phyloP scores from a whole-genome alignment of 1,139 yeast genomes.

The Diutina catenulata region DNA sequence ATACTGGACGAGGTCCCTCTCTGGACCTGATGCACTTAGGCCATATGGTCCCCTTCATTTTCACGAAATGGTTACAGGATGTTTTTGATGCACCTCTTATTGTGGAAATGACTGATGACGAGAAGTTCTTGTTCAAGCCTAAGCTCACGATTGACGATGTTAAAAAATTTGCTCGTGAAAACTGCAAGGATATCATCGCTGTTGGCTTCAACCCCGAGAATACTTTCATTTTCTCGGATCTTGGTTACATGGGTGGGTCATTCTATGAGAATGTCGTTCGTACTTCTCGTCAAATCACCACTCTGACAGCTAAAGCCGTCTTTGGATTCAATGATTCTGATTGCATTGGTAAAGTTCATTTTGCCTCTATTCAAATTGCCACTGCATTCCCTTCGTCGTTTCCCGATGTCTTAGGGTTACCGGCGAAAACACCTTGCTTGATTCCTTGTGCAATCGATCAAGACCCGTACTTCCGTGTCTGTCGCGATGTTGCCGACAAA shows the following conservation, averaged over 20 bases:
- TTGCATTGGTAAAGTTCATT: slow-evolving; percentile 88
- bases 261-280: slow-evolving; percentile 91
- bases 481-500: slow-evolving; percentile 95
- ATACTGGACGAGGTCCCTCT: slow-evolving; percentile 98
- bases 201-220: slow-evolving; percentile 92
- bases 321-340: slow-evolving; percentile 95
- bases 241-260: slow-evolving; percentile 85
- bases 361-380: slow-evolving; percentile 92
- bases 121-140: slow-evolving; percentile 89
- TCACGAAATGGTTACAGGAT: slow-evolving; percentile 97
- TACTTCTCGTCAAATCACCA: slow-evolving; percentile 91
- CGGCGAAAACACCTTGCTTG: slow-evolving; percentile 82
- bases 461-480: slow-evolving; percentile 96
- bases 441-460: slow-evolving; percentile 99
- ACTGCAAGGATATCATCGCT: slow-evolving; percentile 88
- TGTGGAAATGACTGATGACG: slow-evolving; percentile 94
- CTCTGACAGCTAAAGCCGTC: slow-evolving; percentile 93
- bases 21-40: slow-evolving; percentile 94
- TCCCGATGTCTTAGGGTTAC: slow-evolving; percentile 83
- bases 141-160: slow-evolving; percentile 84
- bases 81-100: slow-evolving; percentile 96
- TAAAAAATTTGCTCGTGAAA: slow-evolving; percentile 61
- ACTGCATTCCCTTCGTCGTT: slow-evolving; percentile 93
- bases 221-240: slow-evolving; percentile 89
- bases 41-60: slow-evolving; percentile 90